These are phyloP conservation scores for Plasmopara halstedii DNA, from an alignment of 352 stramenopile genomes.

Conservation along the genomic window DNA sequence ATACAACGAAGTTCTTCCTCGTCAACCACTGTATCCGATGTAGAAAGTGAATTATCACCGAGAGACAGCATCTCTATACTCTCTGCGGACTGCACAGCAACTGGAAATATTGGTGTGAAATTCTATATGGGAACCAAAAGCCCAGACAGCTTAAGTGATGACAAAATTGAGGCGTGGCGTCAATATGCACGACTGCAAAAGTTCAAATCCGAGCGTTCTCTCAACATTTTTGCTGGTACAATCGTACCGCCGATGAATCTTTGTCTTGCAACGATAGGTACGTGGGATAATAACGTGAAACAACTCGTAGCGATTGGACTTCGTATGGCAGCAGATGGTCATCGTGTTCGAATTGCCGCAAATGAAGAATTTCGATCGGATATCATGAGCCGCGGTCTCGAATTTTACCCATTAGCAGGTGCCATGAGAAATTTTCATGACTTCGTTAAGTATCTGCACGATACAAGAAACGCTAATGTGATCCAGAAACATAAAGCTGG, in stretches of 20 bases:
- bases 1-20: constrained; percentile 12
- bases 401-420: constrained; percentile 66
- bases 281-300: constrained; percentile 59
- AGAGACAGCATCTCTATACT: constrained; percentile 11
- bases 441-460: constrained; percentile 38
- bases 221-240: constrained; percentile 14
- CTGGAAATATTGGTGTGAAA: constrained; percentile 20
- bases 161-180: constrained; percentile 16
- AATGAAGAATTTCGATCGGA: constrained; percentile 65
- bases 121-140: constrained; percentile 16
- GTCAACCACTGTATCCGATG: constrained; percentile 4
- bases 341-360: constrained; percentile 87
- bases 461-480: no score
- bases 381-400: constrained; percentile 48
- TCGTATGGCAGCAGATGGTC: constrained; percentile 66
- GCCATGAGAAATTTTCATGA: constrained; percentile 33
- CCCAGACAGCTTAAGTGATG: constrained; percentile 13
- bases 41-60: constrained; percentile 12
- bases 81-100: constrained; percentile 17
- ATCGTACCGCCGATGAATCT: constrained; percentile 58
- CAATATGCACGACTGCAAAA: constrained; percentile 20
- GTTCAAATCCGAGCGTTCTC: constrained; percentile 15
- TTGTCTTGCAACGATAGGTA: constrained; percentile 37
- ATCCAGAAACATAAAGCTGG: no score
- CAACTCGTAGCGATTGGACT: constrained; percentile 72